Evolutionary conservation across 495 filamentous ascomycete species (phyloP).

Genomic region (Penicillium malachiteum): DNA sequence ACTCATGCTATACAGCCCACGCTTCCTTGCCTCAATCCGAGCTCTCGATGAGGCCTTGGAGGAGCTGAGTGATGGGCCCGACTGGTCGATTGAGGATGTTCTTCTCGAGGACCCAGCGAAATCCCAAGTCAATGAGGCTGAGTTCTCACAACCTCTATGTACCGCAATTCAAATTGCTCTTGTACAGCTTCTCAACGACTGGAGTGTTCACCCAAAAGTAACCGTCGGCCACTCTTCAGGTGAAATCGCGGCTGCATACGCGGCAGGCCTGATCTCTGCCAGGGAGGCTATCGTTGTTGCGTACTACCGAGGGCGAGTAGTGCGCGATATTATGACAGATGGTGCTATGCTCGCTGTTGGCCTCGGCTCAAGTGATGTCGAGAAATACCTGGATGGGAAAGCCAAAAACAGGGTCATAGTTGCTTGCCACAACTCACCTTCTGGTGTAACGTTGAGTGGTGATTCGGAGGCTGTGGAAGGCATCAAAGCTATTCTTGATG

Average conservation of each 20-base stretch:
- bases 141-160: constrained; percentile 42
- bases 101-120: background rate
- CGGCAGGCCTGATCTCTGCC: background rate
- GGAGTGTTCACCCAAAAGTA: constrained; percentile 3
- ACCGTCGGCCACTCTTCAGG: constrained; percentile 10
- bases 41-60: background rate
- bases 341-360: constrained; percentile 31
- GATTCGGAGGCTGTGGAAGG: background rate
- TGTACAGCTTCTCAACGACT: constrained; percentile 18
- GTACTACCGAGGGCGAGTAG: constrained; percentile 5
- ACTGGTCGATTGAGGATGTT: background rate
- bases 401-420: constrained; percentile 28
- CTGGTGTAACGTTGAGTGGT: constrained; percentile 39
- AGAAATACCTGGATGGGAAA: constrained; percentile 9
- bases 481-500: constrained; percentile 1
- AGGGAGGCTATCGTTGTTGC: constrained; percentile 1
- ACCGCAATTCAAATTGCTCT: constrained; percentile 25
- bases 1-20: constrained; percentile 17
- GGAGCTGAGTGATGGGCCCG: background rate
- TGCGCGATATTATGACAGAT: background rate
- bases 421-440: constrained; percentile 42
- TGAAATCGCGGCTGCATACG: constrained; percentile 11
- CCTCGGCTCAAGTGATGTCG: constrained; percentile 21
- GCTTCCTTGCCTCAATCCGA: background rate
- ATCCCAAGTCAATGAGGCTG: constrained; percentile 18